Percentiles rank a stretch among this genome's conserved stretches.
phyloP scores from a whole-genome alignment of 2,329 filamentous ascomycete species.

The Cladosporium sp. region DNA sequence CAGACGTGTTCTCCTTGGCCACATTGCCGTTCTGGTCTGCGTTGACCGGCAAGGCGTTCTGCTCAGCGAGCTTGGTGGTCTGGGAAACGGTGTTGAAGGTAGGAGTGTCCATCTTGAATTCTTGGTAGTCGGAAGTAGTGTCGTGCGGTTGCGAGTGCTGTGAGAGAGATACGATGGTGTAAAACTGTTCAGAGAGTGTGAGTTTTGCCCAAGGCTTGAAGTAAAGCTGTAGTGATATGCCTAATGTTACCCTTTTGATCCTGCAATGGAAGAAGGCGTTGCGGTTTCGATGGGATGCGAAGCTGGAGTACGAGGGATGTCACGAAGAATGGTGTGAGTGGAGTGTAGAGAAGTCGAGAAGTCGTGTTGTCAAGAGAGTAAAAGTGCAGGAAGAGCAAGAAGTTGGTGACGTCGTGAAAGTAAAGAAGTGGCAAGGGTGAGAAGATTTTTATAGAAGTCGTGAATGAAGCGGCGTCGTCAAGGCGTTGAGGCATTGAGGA shows the following conservation, averaged over 20 bases:
- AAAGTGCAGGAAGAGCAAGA: neutral
- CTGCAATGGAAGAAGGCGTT: neutral
- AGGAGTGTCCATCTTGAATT: neutral
- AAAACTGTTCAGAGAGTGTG: neutral
- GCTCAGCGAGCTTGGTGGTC: neutral
- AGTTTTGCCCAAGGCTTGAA: neutral
- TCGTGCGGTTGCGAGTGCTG: neutral
- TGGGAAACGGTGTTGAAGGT: neutral
- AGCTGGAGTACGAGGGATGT: neutral
- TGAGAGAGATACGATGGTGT: neutral
- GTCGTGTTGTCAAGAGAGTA: neutral
- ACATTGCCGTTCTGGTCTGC: neutral
- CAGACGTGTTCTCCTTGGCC: neutral
- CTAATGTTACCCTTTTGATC: neutral
- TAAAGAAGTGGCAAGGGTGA: neutral
- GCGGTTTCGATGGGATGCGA: neutral
- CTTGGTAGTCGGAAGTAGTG: neutral
- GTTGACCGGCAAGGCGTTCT: neutral
- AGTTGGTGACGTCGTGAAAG: neutral
- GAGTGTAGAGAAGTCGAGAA: neutral
- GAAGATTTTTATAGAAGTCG: neutral
- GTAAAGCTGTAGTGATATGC: neutral
- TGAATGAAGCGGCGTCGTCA: neutral
- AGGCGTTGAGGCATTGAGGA: neutral
- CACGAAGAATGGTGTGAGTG: neutral